These are phyloP conservation scores for Cymbopogon flexuosus DNA, from an alignment of 202 grass and related monocot genomes.

Conservation along the genomic window DNA sequence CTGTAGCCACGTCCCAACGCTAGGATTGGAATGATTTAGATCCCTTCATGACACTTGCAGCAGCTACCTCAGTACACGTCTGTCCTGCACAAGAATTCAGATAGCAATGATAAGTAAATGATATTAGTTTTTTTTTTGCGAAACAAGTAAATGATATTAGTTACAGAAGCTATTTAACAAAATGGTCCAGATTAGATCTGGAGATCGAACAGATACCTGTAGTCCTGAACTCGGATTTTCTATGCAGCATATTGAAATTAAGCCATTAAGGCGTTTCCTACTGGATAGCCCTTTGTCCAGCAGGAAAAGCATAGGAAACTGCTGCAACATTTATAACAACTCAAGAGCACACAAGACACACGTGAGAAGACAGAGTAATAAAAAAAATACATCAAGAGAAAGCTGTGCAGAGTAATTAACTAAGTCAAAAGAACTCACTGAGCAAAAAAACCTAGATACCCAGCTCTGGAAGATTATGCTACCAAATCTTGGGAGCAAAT, in stretches of 20 bases:
- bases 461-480: not conserved
- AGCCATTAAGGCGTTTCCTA: not conserved
- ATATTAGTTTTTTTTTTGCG: no score
- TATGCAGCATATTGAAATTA: not conserved
- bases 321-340: slow-evolving; percentile 1
- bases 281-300: not conserved
- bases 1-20: not conserved
- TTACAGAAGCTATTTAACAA: not conserved
- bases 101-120: not conserved
- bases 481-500: not conserved
- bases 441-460: not conserved
- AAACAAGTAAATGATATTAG: not conserved
- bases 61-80: not conserved
- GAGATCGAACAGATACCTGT: not conserved
- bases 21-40: not conserved
- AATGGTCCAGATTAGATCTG: not conserved
- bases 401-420: not conserved
- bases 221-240: not conserved
- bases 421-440: not conserved
- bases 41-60: slow-evolving; percentile 2
- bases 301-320: not conserved
- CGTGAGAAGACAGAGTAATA: not conserved
- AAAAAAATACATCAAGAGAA: not conserved
- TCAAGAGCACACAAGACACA: slow-evolving; percentile 5
- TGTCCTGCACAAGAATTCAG: slow-evolving; percentile 11